A percentile compares a stretch with the other conserved stretches of the same genome.
Evolutionary conservation across 2,329 filamentous ascomycete genomes (phyloP).

Genomic region (Curvularia lunata): DNA sequence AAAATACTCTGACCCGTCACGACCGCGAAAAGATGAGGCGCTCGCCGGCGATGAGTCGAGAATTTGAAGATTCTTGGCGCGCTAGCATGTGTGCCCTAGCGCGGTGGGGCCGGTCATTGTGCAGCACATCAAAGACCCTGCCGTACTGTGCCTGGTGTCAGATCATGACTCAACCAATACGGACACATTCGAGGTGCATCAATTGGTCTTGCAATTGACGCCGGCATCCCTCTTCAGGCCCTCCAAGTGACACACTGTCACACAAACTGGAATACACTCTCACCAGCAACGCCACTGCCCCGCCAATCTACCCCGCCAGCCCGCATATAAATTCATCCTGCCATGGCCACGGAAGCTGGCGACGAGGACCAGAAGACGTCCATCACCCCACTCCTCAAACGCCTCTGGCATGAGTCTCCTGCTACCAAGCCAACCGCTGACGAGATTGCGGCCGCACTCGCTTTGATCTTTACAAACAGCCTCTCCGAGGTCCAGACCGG

Average conservation of each 20-base stretch:
- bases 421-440: conserved; percentile 63
- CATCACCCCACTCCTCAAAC: conserved; percentile 75
- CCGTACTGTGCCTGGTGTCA: conserved; percentile 1
- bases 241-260: not conserved
- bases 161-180: conserved; percentile 30
- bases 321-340: conserved; percentile 14
- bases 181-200: not conserved
- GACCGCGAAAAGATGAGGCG: conserved; percentile 34
- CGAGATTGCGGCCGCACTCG: conserved; percentile 89
- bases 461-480: conserved; percentile 88
- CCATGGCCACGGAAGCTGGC: conserved; percentile 34
- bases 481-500: conserved; percentile 88
- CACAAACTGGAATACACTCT: not conserved
- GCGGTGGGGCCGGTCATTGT: conserved; percentile 20
- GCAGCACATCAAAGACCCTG: conserved; percentile 13
- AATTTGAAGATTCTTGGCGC: conserved; percentile 27
- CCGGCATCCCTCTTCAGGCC: not conserved
- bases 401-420: conserved; percentile 67
- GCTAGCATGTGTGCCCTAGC: conserved; percentile 30
- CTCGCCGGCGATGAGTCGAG: conserved; percentile 20
- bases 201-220: not conserved
- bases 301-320: conserved; percentile 21
- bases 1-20: conserved; percentile 47
- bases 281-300: conserved; percentile 10
- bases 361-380: conserved; percentile 49